Percentiles rank a stretch among this genome's conserved stretches.
Evolutionary conservation across 768 basidiomycete genomes (phyloP).

Genomic region (Psilocybe subaeruginosa): DNA sequence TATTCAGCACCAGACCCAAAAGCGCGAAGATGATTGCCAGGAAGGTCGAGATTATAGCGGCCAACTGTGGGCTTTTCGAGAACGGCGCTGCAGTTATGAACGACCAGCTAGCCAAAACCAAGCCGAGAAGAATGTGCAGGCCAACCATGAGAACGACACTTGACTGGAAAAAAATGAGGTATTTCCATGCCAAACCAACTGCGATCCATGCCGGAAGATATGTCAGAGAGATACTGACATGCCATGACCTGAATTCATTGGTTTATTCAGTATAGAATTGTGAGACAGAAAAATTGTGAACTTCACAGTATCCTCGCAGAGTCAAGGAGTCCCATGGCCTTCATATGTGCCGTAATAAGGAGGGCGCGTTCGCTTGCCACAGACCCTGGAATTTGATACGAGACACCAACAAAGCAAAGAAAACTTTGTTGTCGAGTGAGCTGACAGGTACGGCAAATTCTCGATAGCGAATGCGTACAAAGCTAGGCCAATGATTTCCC

Average conservation of each 20-base stretch:
- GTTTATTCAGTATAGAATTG: background rate
- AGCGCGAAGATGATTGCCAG: slow-evolving; percentile 69
- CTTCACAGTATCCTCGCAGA: slow-evolving; percentile 51
- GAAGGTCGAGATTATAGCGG: slow-evolving; percentile 69
- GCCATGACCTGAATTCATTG: slow-evolving; percentile 56
- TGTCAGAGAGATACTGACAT: slow-evolving; percentile 62
- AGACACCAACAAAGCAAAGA: slow-evolving; percentile 72
- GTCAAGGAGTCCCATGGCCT: slow-evolving; percentile 79
- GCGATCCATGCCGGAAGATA: slow-evolving; percentile 82
- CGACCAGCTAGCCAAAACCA: slow-evolving; percentile 74
- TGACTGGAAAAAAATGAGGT: slow-evolving; percentile 63
- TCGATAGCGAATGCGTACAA: slow-evolving; percentile 43
- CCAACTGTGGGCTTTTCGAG: slow-evolving; percentile 72
- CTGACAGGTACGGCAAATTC: background rate
- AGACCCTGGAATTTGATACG: slow-evolving; percentile 78
- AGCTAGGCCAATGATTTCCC: slow-evolving; percentile 67
- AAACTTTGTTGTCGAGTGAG: slow-evolving; percentile 44
- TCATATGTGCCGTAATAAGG: slow-evolving; percentile 70
- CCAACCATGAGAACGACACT: slow-evolving; percentile 61
- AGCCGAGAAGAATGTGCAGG: slow-evolving; percentile 68
- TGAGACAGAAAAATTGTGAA: background rate
- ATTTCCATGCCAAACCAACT: slow-evolving; percentile 68
- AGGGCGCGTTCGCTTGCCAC: slow-evolving; percentile 68
- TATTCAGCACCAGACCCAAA: slow-evolving; percentile 56
- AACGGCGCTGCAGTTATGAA: slow-evolving; percentile 73